These are phyloP conservation scores for Picea engelmannii DNA, from an alignment of 83 land plant species.

Conservation along the genomic window DNA sequence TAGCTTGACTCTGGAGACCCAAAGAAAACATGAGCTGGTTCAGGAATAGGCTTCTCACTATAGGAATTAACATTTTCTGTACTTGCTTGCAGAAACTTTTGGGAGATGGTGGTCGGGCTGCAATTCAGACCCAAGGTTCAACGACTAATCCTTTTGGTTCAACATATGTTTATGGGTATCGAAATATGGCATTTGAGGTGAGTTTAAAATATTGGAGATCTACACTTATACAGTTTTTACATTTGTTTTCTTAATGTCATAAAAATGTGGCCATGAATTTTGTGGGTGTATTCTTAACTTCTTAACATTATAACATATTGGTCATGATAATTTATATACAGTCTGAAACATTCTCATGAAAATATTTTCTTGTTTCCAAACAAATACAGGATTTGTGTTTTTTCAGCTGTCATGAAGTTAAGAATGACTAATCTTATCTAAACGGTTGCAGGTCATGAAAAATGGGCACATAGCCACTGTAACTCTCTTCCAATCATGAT, in stretches of 20 bases:
- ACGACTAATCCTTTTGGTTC: constrained; percentile 94
- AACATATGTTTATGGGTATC: constrained; percentile 93
- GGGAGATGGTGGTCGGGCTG: constrained; percentile 95
- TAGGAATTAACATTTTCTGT: neutral
- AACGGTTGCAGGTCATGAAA: constrained; percentile 73
- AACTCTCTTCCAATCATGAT: constrained; percentile 77
- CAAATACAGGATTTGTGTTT: neutral
- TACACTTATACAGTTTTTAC: neutral
- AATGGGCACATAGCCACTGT: constrained; percentile 92
- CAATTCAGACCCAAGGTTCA: constrained; percentile 97
- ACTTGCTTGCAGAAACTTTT: constrained; percentile 56
- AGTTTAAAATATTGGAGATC: neutral
- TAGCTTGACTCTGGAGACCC: too few relatives aligned
- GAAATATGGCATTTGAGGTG: constrained; percentile 92
- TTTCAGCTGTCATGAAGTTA: neutral
- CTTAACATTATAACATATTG: neutral
- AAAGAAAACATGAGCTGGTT: neutral
- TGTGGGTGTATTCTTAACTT: neutral
- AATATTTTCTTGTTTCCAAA: neutral
- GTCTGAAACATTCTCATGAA: neutral
- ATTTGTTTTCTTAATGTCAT: neutral
- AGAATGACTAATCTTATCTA: neutral
- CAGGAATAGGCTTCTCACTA: neutral
- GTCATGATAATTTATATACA: neutral
- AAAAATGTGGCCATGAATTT: neutral